These are phyloP conservation scores for Daucus carota DNA, from an alignment of 129 eudicot genomes.

Conservation along the genomic window DNA sequence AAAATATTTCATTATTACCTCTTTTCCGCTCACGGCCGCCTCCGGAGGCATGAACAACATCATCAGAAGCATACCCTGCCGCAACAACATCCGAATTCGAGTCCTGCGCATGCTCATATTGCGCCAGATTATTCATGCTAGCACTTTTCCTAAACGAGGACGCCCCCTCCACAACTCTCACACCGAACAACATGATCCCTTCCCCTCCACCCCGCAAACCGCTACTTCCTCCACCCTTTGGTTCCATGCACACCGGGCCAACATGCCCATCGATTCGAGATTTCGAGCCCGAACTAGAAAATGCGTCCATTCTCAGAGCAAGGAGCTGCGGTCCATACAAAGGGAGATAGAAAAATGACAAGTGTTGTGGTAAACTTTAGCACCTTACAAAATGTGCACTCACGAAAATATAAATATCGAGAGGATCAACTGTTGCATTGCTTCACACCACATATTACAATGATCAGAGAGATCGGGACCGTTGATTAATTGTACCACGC, in stretches of 20 bases:
- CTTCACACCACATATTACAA: conserved; percentile 16
- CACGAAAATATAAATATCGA: conserved; percentile 9
- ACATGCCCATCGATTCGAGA: conserved; percentile 29
- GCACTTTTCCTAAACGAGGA: conserved; percentile 65
- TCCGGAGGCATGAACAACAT: conserved; percentile 80
- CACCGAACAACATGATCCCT: conserved; percentile 87
- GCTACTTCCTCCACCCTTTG: conserved; percentile 21
- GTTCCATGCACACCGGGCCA: conserved; percentile 37
- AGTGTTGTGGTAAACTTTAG: background rate
- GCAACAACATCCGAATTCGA: conserved; percentile 31
- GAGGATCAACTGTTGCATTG: conserved; percentile 19
- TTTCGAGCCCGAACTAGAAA: conserved; percentile 26
- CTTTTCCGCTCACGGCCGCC: conserved; percentile 83
- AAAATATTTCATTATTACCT: conserved; percentile 30
- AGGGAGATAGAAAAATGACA: background rate
- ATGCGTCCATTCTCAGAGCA: conserved; percentile 18
- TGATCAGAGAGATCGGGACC: background rate
- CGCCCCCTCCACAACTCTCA: conserved; percentile 53
- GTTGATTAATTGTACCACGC: background rate
- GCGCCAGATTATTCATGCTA: conserved; percentile 83
- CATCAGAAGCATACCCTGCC: conserved; percentile 86
- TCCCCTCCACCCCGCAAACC: conserved; percentile 21
- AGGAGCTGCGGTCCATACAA: conserved; percentile 12
- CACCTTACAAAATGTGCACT: conserved; percentile 10
- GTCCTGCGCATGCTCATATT: conserved; percentile 51